Evolutionary conservation across 768 basidiomycete species (phyloP).

Genomic region (Lactarius trivialis): DNA sequence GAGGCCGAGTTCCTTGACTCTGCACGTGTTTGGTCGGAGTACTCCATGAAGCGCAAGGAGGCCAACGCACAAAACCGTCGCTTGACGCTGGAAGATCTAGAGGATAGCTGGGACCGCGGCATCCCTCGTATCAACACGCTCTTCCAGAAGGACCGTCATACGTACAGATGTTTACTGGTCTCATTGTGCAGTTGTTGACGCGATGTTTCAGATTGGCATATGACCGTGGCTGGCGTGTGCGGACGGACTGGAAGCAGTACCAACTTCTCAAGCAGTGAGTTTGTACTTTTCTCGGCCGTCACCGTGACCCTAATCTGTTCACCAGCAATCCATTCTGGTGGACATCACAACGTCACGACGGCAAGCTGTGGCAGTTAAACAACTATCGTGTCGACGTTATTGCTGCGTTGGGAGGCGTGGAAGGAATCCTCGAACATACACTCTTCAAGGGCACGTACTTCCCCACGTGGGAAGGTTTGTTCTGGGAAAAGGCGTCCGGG

Average conservation of each 20-base stretch:
- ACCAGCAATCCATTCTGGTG: constrained; percentile 96
- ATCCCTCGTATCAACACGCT: constrained; percentile 98
- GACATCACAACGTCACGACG: constrained; percentile 96
- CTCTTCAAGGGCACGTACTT: constrained; percentile 97
- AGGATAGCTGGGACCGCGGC: constrained; percentile 98
- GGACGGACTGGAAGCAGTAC: constrained; percentile 98
- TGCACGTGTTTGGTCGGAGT: constrained; percentile 98
- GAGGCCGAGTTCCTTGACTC: constrained; percentile 97
- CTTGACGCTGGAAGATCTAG: constrained; percentile 93
- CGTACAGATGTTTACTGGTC: constrained; percentile 39
- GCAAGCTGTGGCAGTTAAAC: constrained; percentile 95
- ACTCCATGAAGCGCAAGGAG: constrained; percentile 99
- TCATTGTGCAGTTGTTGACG: constrained; percentile 1
- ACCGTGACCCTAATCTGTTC: background rate
- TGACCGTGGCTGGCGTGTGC: constrained; percentile 98
- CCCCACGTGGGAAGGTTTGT: constrained; percentile 96
- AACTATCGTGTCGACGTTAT: constrained; percentile 99
- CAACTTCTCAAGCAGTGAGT: constrained; percentile 84
- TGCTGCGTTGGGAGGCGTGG: constrained; percentile 94
- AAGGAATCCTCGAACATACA: constrained; percentile 94
- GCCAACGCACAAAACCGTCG: constrained; percentile 98
- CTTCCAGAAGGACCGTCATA: constrained; percentile 98
- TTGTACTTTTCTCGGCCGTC: background rate
- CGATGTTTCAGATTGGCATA: constrained; percentile 65
- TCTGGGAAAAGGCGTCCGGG: constrained; percentile 98